Evolutionary conservation across 2,329 filamentous ascomycete species (phyloP), one percentile per base, ranked within the genome.

Genomic region (Sporothrix schenckii): DNA sequence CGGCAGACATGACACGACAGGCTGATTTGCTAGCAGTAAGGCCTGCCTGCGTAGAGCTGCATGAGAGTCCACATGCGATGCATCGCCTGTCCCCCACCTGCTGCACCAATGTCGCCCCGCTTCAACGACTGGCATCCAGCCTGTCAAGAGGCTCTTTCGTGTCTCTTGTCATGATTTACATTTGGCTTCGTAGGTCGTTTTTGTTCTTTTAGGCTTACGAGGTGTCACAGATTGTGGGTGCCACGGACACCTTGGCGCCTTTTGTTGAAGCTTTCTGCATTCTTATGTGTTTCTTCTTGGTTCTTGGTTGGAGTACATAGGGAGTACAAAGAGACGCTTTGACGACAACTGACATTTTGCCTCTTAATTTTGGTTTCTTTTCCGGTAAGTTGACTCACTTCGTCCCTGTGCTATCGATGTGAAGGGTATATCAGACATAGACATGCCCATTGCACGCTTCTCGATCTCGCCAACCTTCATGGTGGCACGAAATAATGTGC

Each of bases 91-190:
- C 63, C 63, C 47, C 47, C 24, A 27, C 47, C 44, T 52, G 39
- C 39, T 63, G 6, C 58, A 39, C 19, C 39, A 14, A 16, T 21
- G 21, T 39, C 63, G 63, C 44, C 47, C 63, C 39, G 27, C 30
- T 39, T 66, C 27, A 47, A 41, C 24, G 24, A 66, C 63, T 52
- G 47, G 63, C 44, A 66, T 41, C 47, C 24, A 49, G 60, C 11
- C 10, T 61, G 34, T 44, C 34, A 11, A 61, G n/a, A 61, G 39
- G 34, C 56, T 44, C 60, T 34, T 47, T 6, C 49, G 39, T 30
- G 60, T 49, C 58, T 61, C 41, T 14, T 49, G 24, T 41, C 60
- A 63, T 63, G 60, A 21, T 13, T 49, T 13, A 13, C 41, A 30
- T 44, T 44, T 16, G 34, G 19, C 16, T 11, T 11, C 10, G 21